Base-by-base conservation (phyloP, 225 moss, liverwort and hornwort genomes). In the Polytrichum formosum region DNA sequence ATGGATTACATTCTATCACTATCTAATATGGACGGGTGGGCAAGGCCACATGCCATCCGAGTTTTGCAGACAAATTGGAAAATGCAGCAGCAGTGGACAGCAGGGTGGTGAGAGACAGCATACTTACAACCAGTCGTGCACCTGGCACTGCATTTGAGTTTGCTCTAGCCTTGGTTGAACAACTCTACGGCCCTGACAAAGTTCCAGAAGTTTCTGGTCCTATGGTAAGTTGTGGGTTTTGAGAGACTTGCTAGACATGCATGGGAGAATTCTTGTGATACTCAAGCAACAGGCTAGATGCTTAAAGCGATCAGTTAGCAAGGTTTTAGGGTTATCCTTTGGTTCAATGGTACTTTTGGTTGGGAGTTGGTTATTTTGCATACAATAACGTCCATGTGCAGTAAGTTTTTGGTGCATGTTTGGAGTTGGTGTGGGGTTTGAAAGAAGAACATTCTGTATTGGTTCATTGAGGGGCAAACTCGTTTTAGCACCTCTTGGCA, bases 131-230 rank as follows among this genome's bases (percentile, higher is more conserved):
- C 63, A 91, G 92, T 58, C 90, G 84, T 67, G 94, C 75, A 33
- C 89, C 92, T 31, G 97, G 90, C 28, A 91, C 92, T 55, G 83
- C 84, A 46, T 83, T 97, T 71, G 92, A 91, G 70, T 97, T 97
- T 77, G 85, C 92, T 6, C 78, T 97, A 55, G 87, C 90, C 23
- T 85, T 97, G 21, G 91, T 92, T 18, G 94, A 92, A 76, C 90
- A 92, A 84, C 91, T 97, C 0, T 97, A 86, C 80, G 94, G 90
- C 65, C 67, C 84, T n/a, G 83, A 82, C 1, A 91, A 84, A 66
- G 75, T 75, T 55, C 69, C 89, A 22, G 78, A 78, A 22, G 74
- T 97, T 58, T 74, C 86, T 60, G 77, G 76, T 54, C 84, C 87
- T 28, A 81, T 97, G 90, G 86, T 88, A 80, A 26, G 75, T 64